Evolutionary conservation across 805 yeast species (phyloP).

Genomic region (Blastobotrys chiropterorum): DNA sequence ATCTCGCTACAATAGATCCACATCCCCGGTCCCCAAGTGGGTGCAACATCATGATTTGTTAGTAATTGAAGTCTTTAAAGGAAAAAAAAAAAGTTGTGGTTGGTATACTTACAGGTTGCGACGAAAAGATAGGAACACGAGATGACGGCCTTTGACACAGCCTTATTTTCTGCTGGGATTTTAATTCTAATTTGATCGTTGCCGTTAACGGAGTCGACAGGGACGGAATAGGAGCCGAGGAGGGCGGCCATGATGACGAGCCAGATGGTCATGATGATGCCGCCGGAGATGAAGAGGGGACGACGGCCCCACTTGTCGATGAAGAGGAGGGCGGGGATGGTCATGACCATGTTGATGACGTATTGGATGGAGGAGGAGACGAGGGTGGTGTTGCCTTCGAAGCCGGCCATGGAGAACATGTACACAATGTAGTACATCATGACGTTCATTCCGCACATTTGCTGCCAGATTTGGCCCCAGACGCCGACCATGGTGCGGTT

Average conservation of each 20-base stretch:
- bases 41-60: slow-evolving; percentile 44
- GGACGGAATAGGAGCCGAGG: slow-evolving; percentile 30
- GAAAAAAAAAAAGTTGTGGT: background rate
- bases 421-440: slow-evolving; percentile 65
- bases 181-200: slow-evolving; percentile 22
- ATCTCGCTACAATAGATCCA: slow-evolving; percentile 48
- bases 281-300: slow-evolving; percentile 52
- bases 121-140: slow-evolving; percentile 54
- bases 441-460: slow-evolving; percentile 61
- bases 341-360: slow-evolving; percentile 47
- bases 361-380: slow-evolving; percentile 57
- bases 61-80: background rate
- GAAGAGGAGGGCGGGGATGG: slow-evolving; percentile 55
- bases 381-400: slow-evolving; percentile 43
- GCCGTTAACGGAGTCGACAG: slow-evolving; percentile 29
- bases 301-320: slow-evolving; percentile 63
- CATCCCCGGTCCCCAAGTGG: slow-evolving; percentile 67
- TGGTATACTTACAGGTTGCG: slow-evolving; percentile 42
- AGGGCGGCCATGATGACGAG: slow-evolving; percentile 55
- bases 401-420: slow-evolving; percentile 62
- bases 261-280: slow-evolving; percentile 56
- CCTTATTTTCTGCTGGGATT: slow-evolving; percentile 28
- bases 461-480: slow-evolving; percentile 54
- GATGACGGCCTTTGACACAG: slow-evolving; percentile 44
- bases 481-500: slow-evolving; percentile 47